These are phyloP conservation scores for Boletus fagicola DNA, from an alignment of 768 basidiomycete species.

Conservation along the genomic window DNA sequence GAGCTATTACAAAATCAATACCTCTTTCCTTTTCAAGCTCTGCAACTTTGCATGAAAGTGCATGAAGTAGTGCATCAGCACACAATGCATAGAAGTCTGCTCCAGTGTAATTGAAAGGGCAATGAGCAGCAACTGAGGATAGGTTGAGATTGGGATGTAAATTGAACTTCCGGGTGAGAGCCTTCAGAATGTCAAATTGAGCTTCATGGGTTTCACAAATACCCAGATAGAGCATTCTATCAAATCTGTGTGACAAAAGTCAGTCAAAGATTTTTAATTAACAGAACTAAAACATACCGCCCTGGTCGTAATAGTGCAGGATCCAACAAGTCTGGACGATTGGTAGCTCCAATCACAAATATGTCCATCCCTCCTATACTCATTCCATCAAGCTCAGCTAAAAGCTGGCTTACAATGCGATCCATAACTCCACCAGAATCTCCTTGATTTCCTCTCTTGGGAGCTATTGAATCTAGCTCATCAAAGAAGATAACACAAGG, in stretches of 20 bases:
- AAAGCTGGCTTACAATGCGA: constrained; percentile 89
- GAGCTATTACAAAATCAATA: constrained; percentile 19
- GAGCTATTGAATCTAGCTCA: constrained; percentile 92
- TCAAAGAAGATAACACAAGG: constrained; percentile 98
- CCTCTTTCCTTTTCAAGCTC: constrained; percentile 75
- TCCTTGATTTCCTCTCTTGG: constrained; percentile 91
- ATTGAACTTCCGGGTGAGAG: constrained; percentile 89
- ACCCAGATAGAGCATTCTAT: constrained; percentile 93
- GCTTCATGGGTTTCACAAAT: constrained; percentile 84
- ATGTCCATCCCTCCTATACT: constrained; percentile 66
- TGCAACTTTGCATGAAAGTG: constrained; percentile 86
- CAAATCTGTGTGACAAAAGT: constrained; percentile 62
- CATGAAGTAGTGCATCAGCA: constrained; percentile 92
- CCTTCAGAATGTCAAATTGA: constrained; percentile 83
- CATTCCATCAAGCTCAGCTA: constrained; percentile 95
- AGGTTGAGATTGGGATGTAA: constrained; percentile 70
- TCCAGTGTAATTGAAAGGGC: constrained; percentile 93
- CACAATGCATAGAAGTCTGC: constrained; percentile 98
- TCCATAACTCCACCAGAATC: constrained; percentile 99
- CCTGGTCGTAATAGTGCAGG: constrained; percentile 87
- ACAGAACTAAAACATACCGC: constrained; percentile 45
- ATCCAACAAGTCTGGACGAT: constrained; percentile 89
- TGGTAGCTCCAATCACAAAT: constrained; percentile 95
- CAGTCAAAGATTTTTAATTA: background rate
- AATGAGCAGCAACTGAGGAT: constrained; percentile 58